Conservation (phyloP, 1,139 yeast genomes). For the Yamadazyma spencermartinsiae region DNA sequence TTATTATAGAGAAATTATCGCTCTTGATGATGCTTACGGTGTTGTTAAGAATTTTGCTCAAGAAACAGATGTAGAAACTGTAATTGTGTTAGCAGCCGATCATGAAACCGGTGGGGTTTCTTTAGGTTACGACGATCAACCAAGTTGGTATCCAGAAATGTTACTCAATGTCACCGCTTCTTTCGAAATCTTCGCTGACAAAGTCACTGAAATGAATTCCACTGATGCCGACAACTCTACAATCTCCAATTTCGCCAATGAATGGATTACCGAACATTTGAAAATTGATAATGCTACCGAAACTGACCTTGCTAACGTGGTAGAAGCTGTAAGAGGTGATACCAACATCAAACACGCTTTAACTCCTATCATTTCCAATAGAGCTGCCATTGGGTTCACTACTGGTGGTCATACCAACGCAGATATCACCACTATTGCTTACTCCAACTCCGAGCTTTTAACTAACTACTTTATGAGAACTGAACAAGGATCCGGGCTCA, state of each 20-base stretch:
- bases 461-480: conserved; percentile 31
- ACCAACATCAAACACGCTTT: conserved; percentile 17
- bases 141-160: conserved; percentile 77
- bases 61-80: conserved; percentile 64
- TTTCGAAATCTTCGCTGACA: conserved; percentile 59
- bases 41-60: conserved; percentile 71
- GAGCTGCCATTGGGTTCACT: conserved; percentile 87
- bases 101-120: conserved; percentile 90
- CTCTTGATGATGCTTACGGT: conserved; percentile 70
- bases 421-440: conserved; percentile 81
- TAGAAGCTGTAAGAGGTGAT: conserved; percentile 20
- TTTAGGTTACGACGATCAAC: conserved; percentile 67
- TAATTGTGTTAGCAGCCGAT: conserved; percentile 77
- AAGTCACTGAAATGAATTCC: conserved; percentile 25
- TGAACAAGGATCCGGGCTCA: conserved; percentile 45
- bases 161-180: conserved; percentile 67
- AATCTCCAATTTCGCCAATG: conserved; percentile 42
- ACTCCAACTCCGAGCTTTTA: conserved; percentile 54
- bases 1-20: conserved; percentile 41
- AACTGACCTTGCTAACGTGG: conserved; percentile 42
- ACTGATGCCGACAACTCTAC: conserved; percentile 26
- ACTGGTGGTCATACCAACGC: conserved; percentile 92
- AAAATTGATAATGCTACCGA: conserved; percentile 58
- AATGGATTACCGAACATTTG: conserved; percentile 54
- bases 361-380: conserved; percentile 51